Conservation (phyloP, 139 green algal species). For the Spirogloea muscicola region DNA sequence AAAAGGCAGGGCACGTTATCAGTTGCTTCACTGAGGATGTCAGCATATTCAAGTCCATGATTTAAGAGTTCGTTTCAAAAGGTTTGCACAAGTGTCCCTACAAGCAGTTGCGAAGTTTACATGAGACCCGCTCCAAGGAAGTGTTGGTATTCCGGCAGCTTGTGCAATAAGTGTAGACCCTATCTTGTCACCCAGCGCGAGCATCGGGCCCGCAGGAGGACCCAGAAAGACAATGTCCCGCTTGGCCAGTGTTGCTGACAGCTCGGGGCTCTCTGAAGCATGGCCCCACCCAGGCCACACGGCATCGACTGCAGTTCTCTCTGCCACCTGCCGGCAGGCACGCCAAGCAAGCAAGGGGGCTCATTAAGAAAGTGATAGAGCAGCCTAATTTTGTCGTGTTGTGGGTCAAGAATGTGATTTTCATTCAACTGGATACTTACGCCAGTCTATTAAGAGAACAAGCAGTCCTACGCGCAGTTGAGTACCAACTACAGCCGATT, state of each 20-base stretch:
- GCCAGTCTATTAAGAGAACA: too few species aligned
- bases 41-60: too few species aligned
- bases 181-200: constrained; percentile 94
- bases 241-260: constrained; percentile 68
- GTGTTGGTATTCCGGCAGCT: constrained; percentile 82
- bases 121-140: constrained; percentile 81
- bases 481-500: too few species aligned
- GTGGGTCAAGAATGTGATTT: background rate
- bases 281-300: constrained; percentile 97
- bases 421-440: background rate
- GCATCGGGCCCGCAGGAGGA: constrained; percentile 74
- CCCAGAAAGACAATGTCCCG: constrained; percentile 85
- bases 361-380: background rate
- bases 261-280: constrained; percentile 90
- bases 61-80: too few species aligned
- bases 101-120: constrained; percentile 5
- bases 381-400: background rate
- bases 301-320: constrained; percentile 70
- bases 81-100: too few species aligned
- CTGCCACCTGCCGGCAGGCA: constrained; percentile 18
- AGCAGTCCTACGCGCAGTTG: too few species aligned
- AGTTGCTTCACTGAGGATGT: too few species aligned
- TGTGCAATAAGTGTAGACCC: constrained; percentile 93
- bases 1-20: too few species aligned
- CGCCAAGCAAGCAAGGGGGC: too few species aligned